Evolutionary conservation across 1,284 basidiomycete genomes (phyloP), one percentile per base, ranked within the genome.

Genomic region (Cryptococcus amylolentus): DNA sequence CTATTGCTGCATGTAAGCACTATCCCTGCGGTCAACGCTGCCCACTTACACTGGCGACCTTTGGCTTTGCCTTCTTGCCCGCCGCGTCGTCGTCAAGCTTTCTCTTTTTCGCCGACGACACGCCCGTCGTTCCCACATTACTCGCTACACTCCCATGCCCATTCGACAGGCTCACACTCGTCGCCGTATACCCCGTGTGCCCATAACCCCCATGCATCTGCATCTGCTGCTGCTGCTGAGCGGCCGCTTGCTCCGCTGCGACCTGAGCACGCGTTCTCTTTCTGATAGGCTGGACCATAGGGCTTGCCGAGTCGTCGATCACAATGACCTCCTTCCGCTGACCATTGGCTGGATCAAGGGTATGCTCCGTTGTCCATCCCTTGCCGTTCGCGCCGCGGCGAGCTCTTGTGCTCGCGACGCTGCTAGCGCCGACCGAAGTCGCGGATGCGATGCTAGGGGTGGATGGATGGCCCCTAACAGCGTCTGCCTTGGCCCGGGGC

Each of bases 331-430:
- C 73, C 51, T 73, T 73, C 43, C 65, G 64, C 47, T 70, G 66
- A n/a, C 73, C 73, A 10, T 67, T 61, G 5, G 71, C 72, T 9
- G 45, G 45, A 51, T 74, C 72, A 35, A 68, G 71, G 3, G 72
- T 76, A 51, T 73, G 70, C 58, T 76, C 73, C 51, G 69, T 70
- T 1, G 69, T 73, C 70, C 71, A 75, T 13, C 71, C 70, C 49
- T 71, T 74, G 4, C 61, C 64, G 45, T 68, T 66, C 13, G 45
- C 47, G 14, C 51, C 44, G n/a, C 49, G 42, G 12, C 55, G 40
- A 5, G 52, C 49, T 38, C 55, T 52, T 28, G 60, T 48, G 14
- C 42, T 50, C 3, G 60, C 48, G 16, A 49, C 51, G 35, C 35
- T 39, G 14, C 35, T 37, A n/a, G 50, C 46, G 1, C 43, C 14